Percentiles rank a stretch among this genome's conserved stretches.
phyloP scores from a whole-genome alignment of 2,329 filamentous ascomycete species.

The Colletotrichum spinosum region DNA sequence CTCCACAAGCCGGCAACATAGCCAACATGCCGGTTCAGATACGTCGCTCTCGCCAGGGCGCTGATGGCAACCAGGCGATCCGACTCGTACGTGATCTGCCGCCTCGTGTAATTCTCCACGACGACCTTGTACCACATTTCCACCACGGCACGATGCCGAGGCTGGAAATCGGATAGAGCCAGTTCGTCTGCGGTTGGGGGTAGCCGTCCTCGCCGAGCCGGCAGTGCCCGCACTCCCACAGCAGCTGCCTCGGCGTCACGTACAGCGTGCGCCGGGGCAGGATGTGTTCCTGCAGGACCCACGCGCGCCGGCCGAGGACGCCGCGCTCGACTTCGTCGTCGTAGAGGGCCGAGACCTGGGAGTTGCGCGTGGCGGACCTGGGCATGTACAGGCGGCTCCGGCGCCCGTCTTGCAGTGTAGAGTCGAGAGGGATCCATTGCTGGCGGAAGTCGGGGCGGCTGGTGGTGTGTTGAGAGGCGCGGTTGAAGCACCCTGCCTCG shows the following conservation, averaged over 20 bases:
- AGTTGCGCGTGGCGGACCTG: neutral
- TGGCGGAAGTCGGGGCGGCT: neutral
- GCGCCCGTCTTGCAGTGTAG: neutral
- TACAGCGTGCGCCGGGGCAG: neutral
- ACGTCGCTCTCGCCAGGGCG: neutral
- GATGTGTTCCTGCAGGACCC: neutral
- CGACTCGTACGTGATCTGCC: neutral
- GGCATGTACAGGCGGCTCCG: neutral
- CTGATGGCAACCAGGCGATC: neutral
- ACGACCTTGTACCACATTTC: neutral
- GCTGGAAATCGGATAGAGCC: neutral
- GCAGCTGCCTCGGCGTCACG: neutral
- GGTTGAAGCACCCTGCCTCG: neutral
- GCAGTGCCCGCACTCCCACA: neutral
- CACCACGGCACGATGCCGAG: neutral
- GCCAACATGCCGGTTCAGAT: neutral
- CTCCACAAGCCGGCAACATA: neutral
- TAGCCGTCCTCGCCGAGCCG: neutral
- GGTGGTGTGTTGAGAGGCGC: neutral
- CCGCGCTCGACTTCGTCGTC: neutral
- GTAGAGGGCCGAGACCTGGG: neutral
- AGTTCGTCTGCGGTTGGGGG: neutral
- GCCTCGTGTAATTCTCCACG: neutral
- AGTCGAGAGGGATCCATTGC: neutral
- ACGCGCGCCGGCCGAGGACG: neutral